A percentile compares a stretch with the other conserved stretches of the same genome.
Conservation (phyloP, 2,329 filamentous ascomycete genomes). For the Myotisia sp. region DNA sequence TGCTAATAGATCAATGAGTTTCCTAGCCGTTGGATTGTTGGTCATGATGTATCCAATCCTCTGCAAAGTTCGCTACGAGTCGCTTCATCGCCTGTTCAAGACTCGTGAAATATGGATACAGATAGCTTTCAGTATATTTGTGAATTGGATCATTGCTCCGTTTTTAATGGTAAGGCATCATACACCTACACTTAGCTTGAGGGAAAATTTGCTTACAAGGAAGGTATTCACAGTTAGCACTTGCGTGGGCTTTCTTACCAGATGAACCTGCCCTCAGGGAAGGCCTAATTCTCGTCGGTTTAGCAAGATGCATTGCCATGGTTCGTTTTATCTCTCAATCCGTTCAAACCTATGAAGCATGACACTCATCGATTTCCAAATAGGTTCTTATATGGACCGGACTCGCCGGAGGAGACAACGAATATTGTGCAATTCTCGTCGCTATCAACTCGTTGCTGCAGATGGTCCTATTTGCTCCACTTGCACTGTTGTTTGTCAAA, state of each 20-base stretch:
- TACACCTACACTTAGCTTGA: not conserved
- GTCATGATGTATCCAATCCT: slow-evolving; percentile 94
- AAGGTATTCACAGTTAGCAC: slow-evolving; percentile 30
- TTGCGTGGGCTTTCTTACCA: slow-evolving; percentile 40
- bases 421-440: slow-evolving; percentile 73
- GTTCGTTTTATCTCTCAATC: slow-evolving; percentile 28
- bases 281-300: slow-evolving; percentile 66
- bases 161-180: slow-evolving; percentile 54
- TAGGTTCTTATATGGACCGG: slow-evolving; percentile 62
- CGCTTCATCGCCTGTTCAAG: slow-evolving; percentile 51
- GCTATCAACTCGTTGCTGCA: slow-evolving; percentile 62
- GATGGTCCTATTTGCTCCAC: slow-evolving; percentile 57
- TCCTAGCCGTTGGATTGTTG: slow-evolving; percentile 57
- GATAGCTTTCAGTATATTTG: slow-evolving; percentile 57
- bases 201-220: not conserved
- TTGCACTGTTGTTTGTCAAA: slow-evolving; percentile 55
- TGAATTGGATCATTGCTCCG: slow-evolving; percentile 75
- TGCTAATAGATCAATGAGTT: slow-evolving; percentile 2
- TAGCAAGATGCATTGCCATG: slow-evolving; percentile 83
- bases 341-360: not conserved
- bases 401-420: slow-evolving; percentile 58
- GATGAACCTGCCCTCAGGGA: slow-evolving; percentile 38
- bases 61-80: slow-evolving; percentile 71
- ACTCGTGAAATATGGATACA: slow-evolving; percentile 58
- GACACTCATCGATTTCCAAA: not conserved